These are phyloP conservation scores for Mortierella antarctica DNA, from an alignment of 192 early-diverging fungal genomes.

Conservation along the genomic window DNA sequence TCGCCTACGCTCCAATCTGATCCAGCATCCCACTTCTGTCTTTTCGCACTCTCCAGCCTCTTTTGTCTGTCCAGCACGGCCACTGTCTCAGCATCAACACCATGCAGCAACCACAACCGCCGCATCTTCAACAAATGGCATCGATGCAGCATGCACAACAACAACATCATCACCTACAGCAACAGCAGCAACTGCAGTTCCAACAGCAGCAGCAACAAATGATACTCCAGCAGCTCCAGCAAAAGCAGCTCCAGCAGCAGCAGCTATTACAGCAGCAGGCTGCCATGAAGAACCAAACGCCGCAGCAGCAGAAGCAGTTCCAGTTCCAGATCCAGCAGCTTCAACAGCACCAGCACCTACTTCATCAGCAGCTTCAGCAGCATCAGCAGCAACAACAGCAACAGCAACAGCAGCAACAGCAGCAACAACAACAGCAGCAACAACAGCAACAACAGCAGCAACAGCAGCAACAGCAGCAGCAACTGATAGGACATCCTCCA, in stretches of 20 bases:
- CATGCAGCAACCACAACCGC: background rate
- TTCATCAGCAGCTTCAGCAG: constrained; percentile 22
- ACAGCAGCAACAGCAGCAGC: constrained; percentile 21
- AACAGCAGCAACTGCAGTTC: background rate
- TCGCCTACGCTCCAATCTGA: too few relatives aligned
- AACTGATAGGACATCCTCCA: constrained; percentile 19
- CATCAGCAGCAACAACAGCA: constrained; percentile 25
- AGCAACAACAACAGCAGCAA: constrained; percentile 25
- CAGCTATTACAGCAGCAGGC: constrained; percentile 2
- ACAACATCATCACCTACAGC: constrained; percentile 4
- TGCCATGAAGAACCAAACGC: constrained; percentile 22
- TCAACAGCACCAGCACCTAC: constrained; percentile 25
- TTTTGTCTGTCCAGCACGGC: too few relatives aligned
- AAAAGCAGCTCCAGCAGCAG: constrained; percentile 11
- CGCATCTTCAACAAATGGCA: constrained; percentile 4
- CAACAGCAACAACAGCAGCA: constrained; percentile 22
- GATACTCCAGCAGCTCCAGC: constrained; percentile 6
- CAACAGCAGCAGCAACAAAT: constrained; percentile 2
- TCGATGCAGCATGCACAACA: constrained; percentile 1
- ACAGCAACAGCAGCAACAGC: constrained; percentile 16
- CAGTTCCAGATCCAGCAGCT: constrained; percentile 17
- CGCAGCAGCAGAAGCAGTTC: constrained; percentile 17
- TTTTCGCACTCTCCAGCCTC: too few relatives aligned
- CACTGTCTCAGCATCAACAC: too few relatives aligned
- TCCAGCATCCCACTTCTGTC: too few relatives aligned